Percentiles rank a stretch among this genome's conserved stretches.
phyloP scores from a whole-genome alignment of 768 basidiomycete genomes.

The Austroboletus eburneus region DNA sequence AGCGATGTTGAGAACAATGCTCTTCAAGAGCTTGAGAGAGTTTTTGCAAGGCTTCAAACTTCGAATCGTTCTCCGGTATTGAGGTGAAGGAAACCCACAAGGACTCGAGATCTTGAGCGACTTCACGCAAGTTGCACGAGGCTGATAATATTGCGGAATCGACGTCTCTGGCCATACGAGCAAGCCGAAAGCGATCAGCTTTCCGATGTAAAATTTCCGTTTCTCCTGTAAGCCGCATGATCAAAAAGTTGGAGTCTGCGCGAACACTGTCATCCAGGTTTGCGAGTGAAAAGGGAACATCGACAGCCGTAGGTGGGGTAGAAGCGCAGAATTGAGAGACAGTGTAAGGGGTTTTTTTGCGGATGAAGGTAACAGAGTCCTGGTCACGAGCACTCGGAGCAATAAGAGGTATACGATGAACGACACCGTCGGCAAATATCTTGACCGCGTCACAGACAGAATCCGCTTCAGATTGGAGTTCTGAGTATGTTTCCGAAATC shows the following conservation, averaged over 20 bases:
- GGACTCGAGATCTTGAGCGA: conserved; percentile 37
- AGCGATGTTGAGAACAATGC: conserved; percentile 31
- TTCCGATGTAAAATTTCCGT: conserved; percentile 48
- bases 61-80: conserved; percentile 25
- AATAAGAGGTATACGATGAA: conserved; percentile 56
- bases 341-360: conserved; percentile 35
- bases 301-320: conserved; percentile 30
- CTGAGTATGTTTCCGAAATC: conserved; percentile 28
- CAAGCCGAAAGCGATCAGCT: conserved; percentile 46
- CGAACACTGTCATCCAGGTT: conserved; percentile 65
- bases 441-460: conserved; percentile 42
- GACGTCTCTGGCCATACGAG: conserved; percentile 49
- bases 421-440: conserved; percentile 45
- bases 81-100: conserved; percentile 36
- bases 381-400: conserved; percentile 26
- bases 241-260: conserved; percentile 61
- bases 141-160: conserved; percentile 41
- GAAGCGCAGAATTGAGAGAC: conserved; percentile 33
- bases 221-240: conserved; percentile 57
- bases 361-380: conserved; percentile 20
- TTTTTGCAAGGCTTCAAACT: conserved; percentile 33
- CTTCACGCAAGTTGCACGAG: conserved; percentile 35
- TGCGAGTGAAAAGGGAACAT: conserved; percentile 53
- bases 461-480: conserved; percentile 33
- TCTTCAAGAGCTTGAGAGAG: conserved; percentile 37